Evolutionary conservation across 768 basidiomycete genomes (phyloP).

Genomic region (Leccinum disarticulatum): DNA sequence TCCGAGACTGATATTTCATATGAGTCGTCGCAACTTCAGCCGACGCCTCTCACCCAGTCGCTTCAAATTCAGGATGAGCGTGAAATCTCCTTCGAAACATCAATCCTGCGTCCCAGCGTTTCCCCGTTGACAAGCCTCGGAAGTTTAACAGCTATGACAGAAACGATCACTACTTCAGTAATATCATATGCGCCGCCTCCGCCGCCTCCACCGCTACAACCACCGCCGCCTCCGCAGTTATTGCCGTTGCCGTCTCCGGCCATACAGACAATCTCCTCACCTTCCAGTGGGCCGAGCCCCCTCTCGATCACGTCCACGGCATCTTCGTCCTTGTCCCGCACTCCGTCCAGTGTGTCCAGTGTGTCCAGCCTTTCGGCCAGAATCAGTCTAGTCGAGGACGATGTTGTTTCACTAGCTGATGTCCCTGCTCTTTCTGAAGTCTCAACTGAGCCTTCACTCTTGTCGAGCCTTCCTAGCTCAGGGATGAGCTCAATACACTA

Average conservation of each 20-base stretch:
- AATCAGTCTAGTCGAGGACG: slow-evolving; percentile 35
- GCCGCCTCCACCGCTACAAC: not conserved
- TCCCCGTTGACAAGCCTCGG: slow-evolving; percentile 34
- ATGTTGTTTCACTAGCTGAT: slow-evolving; percentile 19
- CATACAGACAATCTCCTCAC: slow-evolving; percentile 26
- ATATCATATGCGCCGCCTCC: slow-evolving; percentile 8
- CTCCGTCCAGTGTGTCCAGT: slow-evolving; percentile 39
- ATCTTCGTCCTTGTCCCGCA: slow-evolving; percentile 36
- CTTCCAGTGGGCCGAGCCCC: slow-evolving; percentile 34
- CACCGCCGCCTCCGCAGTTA: not conserved
- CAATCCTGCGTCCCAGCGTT: slow-evolving; percentile 64
- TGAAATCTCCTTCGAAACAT: slow-evolving; percentile 73
- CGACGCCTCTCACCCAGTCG: slow-evolving; percentile 63
- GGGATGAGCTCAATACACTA: slow-evolving; percentile 24
- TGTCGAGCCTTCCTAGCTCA: slow-evolving; percentile 43
- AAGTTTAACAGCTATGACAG: slow-evolving; percentile 36
- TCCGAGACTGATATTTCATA: slow-evolving; percentile 67
- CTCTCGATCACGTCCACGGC: slow-evolving; percentile 31
- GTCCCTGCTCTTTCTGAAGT: slow-evolving; percentile 30
- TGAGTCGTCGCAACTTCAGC: slow-evolving; percentile 71
- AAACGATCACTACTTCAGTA: slow-evolving; percentile 30
- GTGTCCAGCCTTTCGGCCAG: slow-evolving; percentile 46
- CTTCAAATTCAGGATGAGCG: slow-evolving; percentile 53
- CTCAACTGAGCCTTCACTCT: slow-evolving; percentile 57
- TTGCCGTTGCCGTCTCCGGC: slow-evolving; percentile 17